A percentile compares a stretch with the other conserved stretches of the same genome.
These are phyloP conservation scores for Aspergillus sp. DNA, from an alignment of 2,329 filamentous ascomycete species.

Conservation along the genomic window DNA sequence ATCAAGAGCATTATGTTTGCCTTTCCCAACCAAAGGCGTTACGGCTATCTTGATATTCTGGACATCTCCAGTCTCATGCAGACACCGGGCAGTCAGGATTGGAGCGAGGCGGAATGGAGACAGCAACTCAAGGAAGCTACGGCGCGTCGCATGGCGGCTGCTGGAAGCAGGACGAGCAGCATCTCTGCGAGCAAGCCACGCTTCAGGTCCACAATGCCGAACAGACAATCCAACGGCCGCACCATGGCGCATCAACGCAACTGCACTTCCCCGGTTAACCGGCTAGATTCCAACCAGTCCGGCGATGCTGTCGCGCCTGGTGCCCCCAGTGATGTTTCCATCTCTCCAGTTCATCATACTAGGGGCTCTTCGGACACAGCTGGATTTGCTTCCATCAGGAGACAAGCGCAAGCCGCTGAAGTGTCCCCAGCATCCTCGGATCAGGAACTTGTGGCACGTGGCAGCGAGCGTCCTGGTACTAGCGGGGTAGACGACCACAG, in stretches of 20 bases:
- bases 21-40: constrained; percentile 84
- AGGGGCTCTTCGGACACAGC: constrained; percentile 38
- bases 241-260: constrained; percentile 30
- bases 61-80: constrained; percentile 82
- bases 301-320: constrained; percentile 38
- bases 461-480: constrained; percentile 24
- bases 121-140: constrained; percentile 86
- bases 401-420: constrained; percentile 24
- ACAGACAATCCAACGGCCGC: constrained; percentile 39
- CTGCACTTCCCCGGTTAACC: constrained; percentile 21
- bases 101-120: constrained; percentile 89
- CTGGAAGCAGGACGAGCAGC: constrained; percentile 50
- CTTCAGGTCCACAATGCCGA: constrained; percentile 41
- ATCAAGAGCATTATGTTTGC: constrained; percentile 95
- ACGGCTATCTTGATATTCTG: constrained; percentile 85
- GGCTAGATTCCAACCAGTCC: constrained; percentile 38
- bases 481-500: constrained; percentile 38
- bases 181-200: constrained; percentile 58
- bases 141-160: constrained; percentile 49
- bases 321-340: constrained; percentile 25
- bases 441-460: constrained; percentile 34
- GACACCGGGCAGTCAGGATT: constrained; percentile 71
- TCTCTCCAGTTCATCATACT: constrained; percentile 27
- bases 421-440: constrained; percentile 41
- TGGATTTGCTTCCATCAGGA: constrained; percentile 21